Evolutionary conservation across 1,284 basidiomycete genomes (phyloP).

Genomic region (Ceratobasidium papillatum): DNA sequence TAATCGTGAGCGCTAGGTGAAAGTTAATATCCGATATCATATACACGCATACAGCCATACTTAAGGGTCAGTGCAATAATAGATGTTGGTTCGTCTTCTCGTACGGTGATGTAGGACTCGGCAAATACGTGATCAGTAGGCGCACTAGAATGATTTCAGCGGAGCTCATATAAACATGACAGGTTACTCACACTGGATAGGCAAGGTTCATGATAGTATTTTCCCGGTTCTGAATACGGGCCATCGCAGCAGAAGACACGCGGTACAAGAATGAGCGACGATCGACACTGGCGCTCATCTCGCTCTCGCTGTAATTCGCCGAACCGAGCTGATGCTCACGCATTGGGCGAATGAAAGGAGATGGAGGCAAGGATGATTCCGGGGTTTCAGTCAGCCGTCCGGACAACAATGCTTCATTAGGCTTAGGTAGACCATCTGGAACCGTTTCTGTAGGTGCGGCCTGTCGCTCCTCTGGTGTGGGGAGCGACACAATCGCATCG

Average conservation of each 20-base stretch:
- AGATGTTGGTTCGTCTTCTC: slow-evolving; percentile 97
- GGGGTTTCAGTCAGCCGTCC: slow-evolving; percentile 48
- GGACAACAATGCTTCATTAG: slow-evolving; percentile 62
- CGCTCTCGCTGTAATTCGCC: slow-evolving; percentile 32
- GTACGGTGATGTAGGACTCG: slow-evolving; percentile 93
- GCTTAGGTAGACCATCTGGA: neutral
- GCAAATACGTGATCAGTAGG: slow-evolving; percentile 87
- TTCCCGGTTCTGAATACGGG: slow-evolving; percentile 28
- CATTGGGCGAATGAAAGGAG: slow-evolving; percentile 33
- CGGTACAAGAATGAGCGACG: slow-evolving; percentile 28
- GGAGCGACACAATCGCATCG: neutral
- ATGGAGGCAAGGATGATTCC: slow-evolving; percentile 51
- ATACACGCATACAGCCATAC: slow-evolving; percentile 52
- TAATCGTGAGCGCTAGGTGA: slow-evolving; percentile 83
- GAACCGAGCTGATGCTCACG: slow-evolving; percentile 13
- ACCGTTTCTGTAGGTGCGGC: neutral
- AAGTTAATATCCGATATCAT: neutral
- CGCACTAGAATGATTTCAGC: slow-evolving; percentile 46
- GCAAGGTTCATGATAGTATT: slow-evolving; percentile 31
- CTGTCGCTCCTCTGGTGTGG: neutral
- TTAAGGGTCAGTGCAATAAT: slow-evolving; percentile 96
- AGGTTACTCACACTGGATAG: slow-evolving; percentile 54
- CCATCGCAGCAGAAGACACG: slow-evolving; percentile 19
- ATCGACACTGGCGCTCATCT: slow-evolving; percentile 36
- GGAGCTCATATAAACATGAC: slow-evolving; percentile 56